Evolutionary conservation across 164 flowering plant species (phyloP), one percentile per base, ranked within the genome.

Genomic region (Aristolochia fimbriata): DNA sequence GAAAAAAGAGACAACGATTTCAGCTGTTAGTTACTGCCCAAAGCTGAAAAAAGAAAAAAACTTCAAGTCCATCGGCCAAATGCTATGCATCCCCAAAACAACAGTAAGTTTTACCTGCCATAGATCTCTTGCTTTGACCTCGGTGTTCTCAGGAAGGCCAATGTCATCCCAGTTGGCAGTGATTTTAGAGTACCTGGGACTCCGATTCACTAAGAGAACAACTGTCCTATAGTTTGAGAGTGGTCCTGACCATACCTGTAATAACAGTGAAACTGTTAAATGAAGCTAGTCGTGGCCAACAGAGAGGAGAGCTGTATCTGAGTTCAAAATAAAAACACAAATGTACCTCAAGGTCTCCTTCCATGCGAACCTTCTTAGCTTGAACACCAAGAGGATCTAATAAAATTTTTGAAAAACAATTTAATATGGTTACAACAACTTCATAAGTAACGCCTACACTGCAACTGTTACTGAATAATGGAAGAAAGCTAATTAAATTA

Each of bases 171-270:
- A 88, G 15, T 48, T 46, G 33, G 86, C 87, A 7, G 83, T 81
- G 20, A 88, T 77, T 0, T 47, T 47, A 20, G 87, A 74, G 23
- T 46, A 51, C 9, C 77, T 71, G 41, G 82, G 43, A 58, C 86
- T 78, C 68, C 87, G 80, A 62, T 88, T 88, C 86, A 81, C 83
- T 19, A 86, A 60, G 24, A 81, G 70, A 15, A 83, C 69, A 7
- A 78, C 86, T 10, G 77, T 73, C 69, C 71, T 81, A 15, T 67
- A 64, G 2, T 63, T 61, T 37, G 65, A 71, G 0, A 88, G 72
- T 50, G 80, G 78, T n/a, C 96, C 93, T 15, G 86, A 84, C 96
- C 96, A 88, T 10, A 88, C 79, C 89, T 87, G 27, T 52, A 27
- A 52, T 52, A 21, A 62, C 24, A 46, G 5, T 52, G 19, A 16